phyloP scores from a whole-genome alignment of 805 yeast species.

The Zygosaccharomyces kombuchaensis region DNA sequence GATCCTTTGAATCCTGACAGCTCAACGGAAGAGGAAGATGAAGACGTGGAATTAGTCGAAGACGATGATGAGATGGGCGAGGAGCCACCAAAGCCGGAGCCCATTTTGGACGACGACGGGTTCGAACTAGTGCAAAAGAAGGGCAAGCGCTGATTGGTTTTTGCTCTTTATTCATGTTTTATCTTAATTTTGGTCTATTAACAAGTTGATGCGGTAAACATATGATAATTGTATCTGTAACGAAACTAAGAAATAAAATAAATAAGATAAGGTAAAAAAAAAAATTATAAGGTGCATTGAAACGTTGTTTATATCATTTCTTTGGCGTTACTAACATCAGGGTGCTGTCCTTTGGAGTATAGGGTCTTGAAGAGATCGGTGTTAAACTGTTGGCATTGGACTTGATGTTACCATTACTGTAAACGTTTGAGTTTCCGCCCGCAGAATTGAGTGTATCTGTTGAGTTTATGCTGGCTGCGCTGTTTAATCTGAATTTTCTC shows the following conservation, averaged over 20 bases:
- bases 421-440: conserved; percentile 7
- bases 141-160: conserved; percentile 41
- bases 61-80: conserved; percentile 35
- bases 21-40: conserved; percentile 42
- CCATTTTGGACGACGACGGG: conserved; percentile 89
- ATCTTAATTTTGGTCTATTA: conserved; percentile 2
- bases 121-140: conserved; percentile 80
- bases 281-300: neutral
- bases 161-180: neutral
- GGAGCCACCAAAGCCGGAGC: conserved; percentile 38
- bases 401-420: conserved; percentile 4
- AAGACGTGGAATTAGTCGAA: conserved; percentile 35
- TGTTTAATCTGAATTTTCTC: conserved; percentile 36
- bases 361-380: conserved; percentile 17
- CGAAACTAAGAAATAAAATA: conserved; percentile 7
- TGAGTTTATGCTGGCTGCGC: conserved; percentile 23
- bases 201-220: conserved; percentile 2
- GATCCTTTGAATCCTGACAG: conserved; percentile 63
- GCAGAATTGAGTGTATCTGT: conserved; percentile 10
- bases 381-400: conserved; percentile 10
- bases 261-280: neutral
- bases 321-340: conserved; percentile 14
- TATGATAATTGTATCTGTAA: neutral
- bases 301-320: neutral
- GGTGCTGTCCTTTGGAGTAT: conserved; percentile 20